These are phyloP conservation scores for Phytomonas francai DNA, from an alignment of 208 protist species.

Conservation along the genomic window DNA sequence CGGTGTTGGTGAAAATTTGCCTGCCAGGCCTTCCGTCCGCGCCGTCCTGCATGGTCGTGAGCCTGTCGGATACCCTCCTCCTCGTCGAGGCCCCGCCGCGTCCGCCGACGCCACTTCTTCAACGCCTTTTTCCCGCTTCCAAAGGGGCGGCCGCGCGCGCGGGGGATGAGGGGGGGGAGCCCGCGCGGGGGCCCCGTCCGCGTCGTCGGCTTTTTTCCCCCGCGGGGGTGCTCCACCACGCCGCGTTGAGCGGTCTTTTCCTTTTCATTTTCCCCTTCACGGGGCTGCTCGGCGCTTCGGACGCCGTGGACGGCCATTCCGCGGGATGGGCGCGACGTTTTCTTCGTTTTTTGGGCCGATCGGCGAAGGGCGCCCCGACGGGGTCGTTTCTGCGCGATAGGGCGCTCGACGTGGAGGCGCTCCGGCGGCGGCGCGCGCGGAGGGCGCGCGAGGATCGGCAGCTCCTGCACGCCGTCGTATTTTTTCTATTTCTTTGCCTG, in stretches of 20 bases:
- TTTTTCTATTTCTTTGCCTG: constrained; percentile 20
- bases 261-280: no score
- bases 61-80: constrained; percentile 64
- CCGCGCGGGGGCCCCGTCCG: no score
- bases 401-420: neutral
- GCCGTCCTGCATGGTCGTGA: constrained; percentile 51
- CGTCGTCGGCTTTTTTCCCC: no score
- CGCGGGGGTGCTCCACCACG: no score
- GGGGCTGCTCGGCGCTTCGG: neutral
- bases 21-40: constrained; percentile 12
- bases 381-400: neutral
- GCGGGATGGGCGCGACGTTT: constrained; percentile 20
- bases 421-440: neutral
- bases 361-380: constrained; percentile 23
- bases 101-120: neutral
- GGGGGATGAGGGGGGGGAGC: neutral
- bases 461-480: constrained; percentile 24
- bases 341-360: constrained; percentile 27
- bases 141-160: constrained; percentile 5
- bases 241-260: no score
- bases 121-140: constrained; percentile 16
- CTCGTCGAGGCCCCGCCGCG: constrained; percentile 47
- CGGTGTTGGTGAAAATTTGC: constrained; percentile 70
- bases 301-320: constrained; percentile 11
- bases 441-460: constrained; percentile 9